Percentiles rank a stretch among this genome's conserved stretches.
Conservation (phyloP, 495 filamentous ascomycete genomes). For the Daldinia concentrica region DNA sequence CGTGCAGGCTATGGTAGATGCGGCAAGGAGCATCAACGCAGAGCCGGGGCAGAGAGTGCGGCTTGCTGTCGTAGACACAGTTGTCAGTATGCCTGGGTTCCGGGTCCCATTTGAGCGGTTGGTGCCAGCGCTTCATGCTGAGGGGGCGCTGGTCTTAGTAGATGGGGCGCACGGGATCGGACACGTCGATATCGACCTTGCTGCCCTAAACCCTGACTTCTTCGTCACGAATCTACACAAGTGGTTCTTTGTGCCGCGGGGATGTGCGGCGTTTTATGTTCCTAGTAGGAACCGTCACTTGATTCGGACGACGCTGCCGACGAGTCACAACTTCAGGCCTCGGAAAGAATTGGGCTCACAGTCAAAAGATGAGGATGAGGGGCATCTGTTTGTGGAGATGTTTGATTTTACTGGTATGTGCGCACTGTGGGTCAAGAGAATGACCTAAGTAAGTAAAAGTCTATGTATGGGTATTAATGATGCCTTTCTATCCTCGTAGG, state of each 20-base stretch:
- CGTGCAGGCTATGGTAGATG: constrained; percentile 59
- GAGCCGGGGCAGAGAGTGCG: constrained; percentile 57
- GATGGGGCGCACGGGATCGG: constrained; percentile 88
- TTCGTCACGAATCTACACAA: constrained; percentile 88
- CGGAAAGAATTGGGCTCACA: not conserved
- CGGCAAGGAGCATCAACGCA: constrained; percentile 55
- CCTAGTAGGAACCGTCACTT: constrained; percentile 74
- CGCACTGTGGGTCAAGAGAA: no score
- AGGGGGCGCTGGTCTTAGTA: constrained; percentile 69
- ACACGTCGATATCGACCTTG: constrained; percentile 74
- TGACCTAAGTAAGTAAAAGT: not conserved
- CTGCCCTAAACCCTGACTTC: constrained; percentile 77
- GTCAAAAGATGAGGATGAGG: not conserved
- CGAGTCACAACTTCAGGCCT: constrained; percentile 63
- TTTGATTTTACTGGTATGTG: constrained; percentile 44
- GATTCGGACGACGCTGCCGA: constrained; percentile 80
- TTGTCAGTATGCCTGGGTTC: constrained; percentile 78
- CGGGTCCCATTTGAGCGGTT: constrained; percentile 80
- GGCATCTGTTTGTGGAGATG: constrained; percentile 21
- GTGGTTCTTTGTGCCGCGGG: constrained; percentile 88
- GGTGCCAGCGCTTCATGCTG: constrained; percentile 66
- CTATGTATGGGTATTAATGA: constrained; percentile 3
- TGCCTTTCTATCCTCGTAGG: constrained; percentile 5
- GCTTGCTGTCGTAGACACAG: constrained; percentile 80
- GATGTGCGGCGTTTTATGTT: constrained; percentile 82